These are phyloP conservation scores for Colletotrichum agaves DNA, from an alignment of 2,329 filamentous ascomycete genomes.

Conservation along the genomic window DNA sequence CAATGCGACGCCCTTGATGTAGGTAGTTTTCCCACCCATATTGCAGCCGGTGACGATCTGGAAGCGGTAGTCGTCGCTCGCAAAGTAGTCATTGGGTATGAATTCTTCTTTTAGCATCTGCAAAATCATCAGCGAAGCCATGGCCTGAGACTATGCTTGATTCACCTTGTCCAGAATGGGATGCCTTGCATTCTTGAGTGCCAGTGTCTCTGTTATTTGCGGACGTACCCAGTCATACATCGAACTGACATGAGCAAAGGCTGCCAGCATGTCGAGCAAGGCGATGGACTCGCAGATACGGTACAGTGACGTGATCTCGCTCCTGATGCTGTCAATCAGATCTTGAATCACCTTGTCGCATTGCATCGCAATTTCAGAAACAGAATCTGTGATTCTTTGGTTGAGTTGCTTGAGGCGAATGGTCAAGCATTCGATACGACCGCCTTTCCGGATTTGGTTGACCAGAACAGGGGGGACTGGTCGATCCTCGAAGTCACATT, in stretches of 20 bases:
- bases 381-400: conserved; percentile 79
- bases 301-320: conserved; percentile 79
- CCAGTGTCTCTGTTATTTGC: conserved; percentile 73
- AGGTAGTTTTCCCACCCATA: conserved; percentile 98
- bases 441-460: conserved; percentile 76
- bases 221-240: conserved; percentile 71
- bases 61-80: conserved; percentile 81
- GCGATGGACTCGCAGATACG: conserved; percentile 87
- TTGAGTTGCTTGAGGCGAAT: conserved; percentile 85
- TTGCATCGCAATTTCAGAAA: conserved; percentile 84
- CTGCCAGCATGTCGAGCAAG: conserved; percentile 84
- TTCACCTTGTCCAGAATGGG: conserved; percentile 78
- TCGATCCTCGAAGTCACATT: conserved; percentile 69
- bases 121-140: not conserved
- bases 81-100: conserved; percentile 91
- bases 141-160: too few relatives aligned
- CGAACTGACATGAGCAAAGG: conserved; percentile 80
- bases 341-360: conserved; percentile 81
- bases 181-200: conserved; percentile 79
- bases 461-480: conserved; percentile 76
- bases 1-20: conserved; percentile 86
- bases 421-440: conserved; percentile 88
- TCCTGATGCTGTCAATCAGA: conserved; percentile 77
- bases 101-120: conserved; percentile 62
- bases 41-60: conserved; percentile 97